phyloP scores from a whole-genome alignment of 1,284 basidiomycete genomes.

The Grifola frondosa region DNA sequence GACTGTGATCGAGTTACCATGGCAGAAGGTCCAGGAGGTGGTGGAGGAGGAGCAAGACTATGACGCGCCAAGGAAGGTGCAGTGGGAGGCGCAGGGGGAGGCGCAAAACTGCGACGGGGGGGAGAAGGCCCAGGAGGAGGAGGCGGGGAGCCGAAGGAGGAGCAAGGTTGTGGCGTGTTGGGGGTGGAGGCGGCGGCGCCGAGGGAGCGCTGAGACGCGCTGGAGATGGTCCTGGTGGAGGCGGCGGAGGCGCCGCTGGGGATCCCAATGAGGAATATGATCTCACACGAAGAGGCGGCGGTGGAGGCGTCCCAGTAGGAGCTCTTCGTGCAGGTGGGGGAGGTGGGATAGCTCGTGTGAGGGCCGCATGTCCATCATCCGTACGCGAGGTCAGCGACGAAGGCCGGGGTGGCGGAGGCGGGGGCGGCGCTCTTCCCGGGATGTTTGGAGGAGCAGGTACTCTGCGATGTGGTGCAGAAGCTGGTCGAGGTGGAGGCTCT shows the following conservation, averaged over 20 bases:
- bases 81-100: too few relatives aligned
- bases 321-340: slow-evolving; percentile 31
- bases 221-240: slow-evolving; percentile 36
- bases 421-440: slow-evolving; percentile 29
- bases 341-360: slow-evolving; percentile 39
- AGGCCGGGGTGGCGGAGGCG: slow-evolving; percentile 30
- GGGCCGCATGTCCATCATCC: slow-evolving; percentile 28
- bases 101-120: too few relatives aligned
- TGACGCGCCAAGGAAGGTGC: too few relatives aligned
- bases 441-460: slow-evolving; percentile 36
- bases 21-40: slow-evolving; percentile 16
- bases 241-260: slow-evolving; percentile 34
- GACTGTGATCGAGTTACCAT: slow-evolving; percentile 20
- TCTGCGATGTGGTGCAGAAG: slow-evolving; percentile 34
- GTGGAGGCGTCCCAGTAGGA: slow-evolving; percentile 23
- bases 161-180: too few relatives aligned
- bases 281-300: slow-evolving; percentile 23
- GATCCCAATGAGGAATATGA: slow-evolving; percentile 10
- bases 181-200: slow-evolving; percentile 22
- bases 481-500: slow-evolving; percentile 27
- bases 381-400: slow-evolving; percentile 22
- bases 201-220: slow-evolving; percentile 26
- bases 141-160: too few relatives aligned
- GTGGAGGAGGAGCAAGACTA: too few relatives aligned
- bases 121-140: too few relatives aligned